Evolutionary conservation across 805 yeast species (phyloP), one percentile per base, ranked within the genome.

Genomic region (Sugiyamaella smithiae): DNA sequence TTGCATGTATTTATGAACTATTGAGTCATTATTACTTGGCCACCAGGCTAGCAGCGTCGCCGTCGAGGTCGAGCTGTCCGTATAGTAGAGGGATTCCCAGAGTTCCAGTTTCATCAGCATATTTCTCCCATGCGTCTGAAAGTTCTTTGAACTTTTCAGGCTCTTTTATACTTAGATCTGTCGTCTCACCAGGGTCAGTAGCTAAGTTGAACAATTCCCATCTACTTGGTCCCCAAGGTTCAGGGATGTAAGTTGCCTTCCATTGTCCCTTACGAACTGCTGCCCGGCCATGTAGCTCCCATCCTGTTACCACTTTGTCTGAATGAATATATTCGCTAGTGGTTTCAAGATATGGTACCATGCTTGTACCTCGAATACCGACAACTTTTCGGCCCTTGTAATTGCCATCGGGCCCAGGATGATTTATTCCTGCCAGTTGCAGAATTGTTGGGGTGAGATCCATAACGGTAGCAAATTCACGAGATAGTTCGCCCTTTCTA

Each of bases 381-480:
- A 65, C 76, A 12, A 77, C 76, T 6, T 62, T 45, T 9, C 80
- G 60, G 2, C 76, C 77, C 43, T 67, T 62, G 57, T 69, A 77
- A 1, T 19, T 31, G 0, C 55, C 57, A 5, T 40, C 24, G 17
- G 28, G 14, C 16, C 38, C 38, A n/a, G 43, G 43, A 8, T 33
- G 46, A 0, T 73, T 73, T 5, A 75, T 63, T 12, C 66, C 70
- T 1, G 81, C 76, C 1, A 77, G 50, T 1, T 78, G 81, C 9
- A 80, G 63, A 5, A 79, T 61, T 0, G 84, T 80, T 1, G 84
- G 84, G 25, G 75, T 60, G 19, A 79, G 71, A 63, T 79, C 84
- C 82, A 79, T 78, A 6, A 80, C 82, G 0, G 83, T 78, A 12
- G 70, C 60, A 49, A 79, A 80, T 23, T 64, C 74, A 23, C 63